Evolutionary conservation across 495 filamentous ascomycete species (phyloP).

Genomic region (Staphylotrichum tortipilum): DNA sequence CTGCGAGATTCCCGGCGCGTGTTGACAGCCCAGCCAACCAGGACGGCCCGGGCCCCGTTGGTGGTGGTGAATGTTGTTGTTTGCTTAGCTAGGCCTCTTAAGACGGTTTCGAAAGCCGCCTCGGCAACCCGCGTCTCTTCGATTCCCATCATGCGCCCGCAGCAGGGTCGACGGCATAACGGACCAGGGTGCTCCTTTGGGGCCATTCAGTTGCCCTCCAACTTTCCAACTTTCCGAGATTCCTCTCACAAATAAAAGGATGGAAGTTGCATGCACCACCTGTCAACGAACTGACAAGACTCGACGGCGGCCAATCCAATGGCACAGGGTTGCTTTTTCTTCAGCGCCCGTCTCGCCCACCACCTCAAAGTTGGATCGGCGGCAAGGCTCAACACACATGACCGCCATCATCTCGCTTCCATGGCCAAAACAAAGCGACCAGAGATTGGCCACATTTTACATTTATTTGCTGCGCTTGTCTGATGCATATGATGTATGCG

Average conservation of each 20-base stretch:
- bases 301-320: too few relatives aligned
- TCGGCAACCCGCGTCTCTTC: slow-evolving; percentile 12
- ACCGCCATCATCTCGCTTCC: slow-evolving; percentile 2
- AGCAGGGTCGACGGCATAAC: too few relatives aligned
- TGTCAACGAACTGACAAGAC: too few relatives aligned
- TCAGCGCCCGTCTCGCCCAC: not conserved
- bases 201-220: too few relatives aligned
- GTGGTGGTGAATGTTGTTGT: slow-evolving; percentile 20
- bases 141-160: not conserved
- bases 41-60: too few relatives aligned
- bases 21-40: too few relatives aligned
- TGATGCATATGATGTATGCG: too few relatives aligned
- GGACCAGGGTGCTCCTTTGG: not conserved
- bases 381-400: not conserved
- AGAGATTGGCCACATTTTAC: too few relatives aligned
- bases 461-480: too few relatives aligned
- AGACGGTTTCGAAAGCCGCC: slow-evolving; percentile 6
- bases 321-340: not conserved
- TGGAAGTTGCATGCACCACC: too few relatives aligned
- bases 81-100: slow-evolving; percentile 14
- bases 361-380: slow-evolving; percentile 2
- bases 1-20: too few relatives aligned
- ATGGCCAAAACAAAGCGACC: not conserved
- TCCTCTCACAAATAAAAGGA: too few relatives aligned
- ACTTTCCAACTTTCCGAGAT: not conserved